Evolutionary conservation across 805 yeast genomes (phyloP), one percentile per base, ranked within the genome.

Genomic region (Candida ipomoeae): DNA sequence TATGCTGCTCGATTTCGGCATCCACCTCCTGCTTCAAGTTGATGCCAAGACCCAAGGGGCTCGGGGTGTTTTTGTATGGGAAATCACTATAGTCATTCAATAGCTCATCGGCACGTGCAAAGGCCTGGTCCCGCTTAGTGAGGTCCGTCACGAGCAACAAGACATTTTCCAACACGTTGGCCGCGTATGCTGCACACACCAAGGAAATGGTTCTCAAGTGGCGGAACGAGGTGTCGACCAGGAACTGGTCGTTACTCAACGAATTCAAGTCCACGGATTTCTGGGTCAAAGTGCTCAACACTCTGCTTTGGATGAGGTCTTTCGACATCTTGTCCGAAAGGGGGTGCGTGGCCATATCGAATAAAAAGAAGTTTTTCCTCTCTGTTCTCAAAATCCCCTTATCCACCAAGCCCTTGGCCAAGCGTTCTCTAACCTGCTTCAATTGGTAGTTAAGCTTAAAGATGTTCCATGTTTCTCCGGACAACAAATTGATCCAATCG

Each of bases 321-420:
- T 94, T 94, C 45, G 96, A 84, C 56, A 82, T 73, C 40, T 85
- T 79, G 68, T 94, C 99, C 32, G 91, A 85, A 13, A 94, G 81
- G 6, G 99, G 99, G 69, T 95, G 99, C 7, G 99, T 94, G 31
- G 99, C 96, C 97, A 94, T 94, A 68, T 94, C 99, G 61, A 94
- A 94, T 48, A 94, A 74, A 62, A 94, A 82, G 66, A 94, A 94
- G 71, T 89, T 94, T 66, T 91, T 89, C 68, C 96, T 83, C 69
- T 94, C 99, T 6, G 99, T 94, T 72, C 97, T 84, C 62, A 95
- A 78, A 42, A 94, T 85, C 20, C 99, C 98, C 71, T 94, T 94
- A 68, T 94, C 99, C 36, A 95, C 99, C 48, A 94, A 77, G 0
- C 99, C 99, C 70, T 94, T 94, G 49, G 97, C 96, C 56, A 94